phyloP scores from a whole-genome alignment of 805 yeast species.

The Barnettozyma siamensis region DNA sequence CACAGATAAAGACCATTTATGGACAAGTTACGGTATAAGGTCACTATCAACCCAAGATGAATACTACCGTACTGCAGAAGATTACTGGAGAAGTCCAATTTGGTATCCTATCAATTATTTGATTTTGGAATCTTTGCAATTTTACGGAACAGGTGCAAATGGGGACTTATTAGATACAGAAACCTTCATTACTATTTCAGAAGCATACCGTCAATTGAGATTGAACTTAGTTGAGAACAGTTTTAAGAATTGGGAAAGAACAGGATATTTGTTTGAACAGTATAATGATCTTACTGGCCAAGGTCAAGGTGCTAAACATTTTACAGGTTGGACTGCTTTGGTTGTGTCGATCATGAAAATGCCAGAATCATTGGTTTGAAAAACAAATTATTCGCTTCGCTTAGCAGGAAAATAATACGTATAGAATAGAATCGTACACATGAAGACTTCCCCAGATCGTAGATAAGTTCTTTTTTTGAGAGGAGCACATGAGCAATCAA shows the following conservation, averaged over 20 bases:
- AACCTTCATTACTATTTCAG: slow-evolving; percentile 31
- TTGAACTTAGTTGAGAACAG: slow-evolving; percentile 63
- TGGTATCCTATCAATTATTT: slow-evolving; percentile 92
- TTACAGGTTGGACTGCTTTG: slow-evolving; percentile 91
- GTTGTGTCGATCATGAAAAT: slow-evolving; percentile 76
- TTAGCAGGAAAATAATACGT: too few species aligned
- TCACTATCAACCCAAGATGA: slow-evolving; percentile 67
- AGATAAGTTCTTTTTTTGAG: too few species aligned
- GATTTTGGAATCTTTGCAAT: slow-evolving; percentile 59
- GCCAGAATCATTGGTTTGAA: slow-evolving; percentile 44
- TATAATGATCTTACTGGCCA: slow-evolving; percentile 73
- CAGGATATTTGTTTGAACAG: slow-evolving; percentile 89
- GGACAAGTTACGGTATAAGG: slow-evolving; percentile 75
- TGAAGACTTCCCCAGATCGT: too few species aligned
- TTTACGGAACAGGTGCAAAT: slow-evolving; percentile 39
- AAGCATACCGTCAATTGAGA: slow-evolving; percentile 55
- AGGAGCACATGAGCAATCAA: too few species aligned
- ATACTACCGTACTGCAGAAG: slow-evolving; percentile 70
- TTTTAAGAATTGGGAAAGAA: slow-evolving; percentile 57
- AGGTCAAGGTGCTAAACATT: slow-evolving; percentile 80
- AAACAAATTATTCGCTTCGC: too few species aligned
- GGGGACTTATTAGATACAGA: slow-evolving; percentile 24
- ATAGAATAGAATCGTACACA: too few species aligned
- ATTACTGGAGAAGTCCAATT: slow-evolving; percentile 93
- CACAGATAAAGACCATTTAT: slow-evolving; percentile 65